A percentile compares a stretch with the other conserved stretches of the same genome.
phyloP scores from a whole-genome alignment of 352 stramenopile genomes.

The Phytophthora tentaculata region DNA sequence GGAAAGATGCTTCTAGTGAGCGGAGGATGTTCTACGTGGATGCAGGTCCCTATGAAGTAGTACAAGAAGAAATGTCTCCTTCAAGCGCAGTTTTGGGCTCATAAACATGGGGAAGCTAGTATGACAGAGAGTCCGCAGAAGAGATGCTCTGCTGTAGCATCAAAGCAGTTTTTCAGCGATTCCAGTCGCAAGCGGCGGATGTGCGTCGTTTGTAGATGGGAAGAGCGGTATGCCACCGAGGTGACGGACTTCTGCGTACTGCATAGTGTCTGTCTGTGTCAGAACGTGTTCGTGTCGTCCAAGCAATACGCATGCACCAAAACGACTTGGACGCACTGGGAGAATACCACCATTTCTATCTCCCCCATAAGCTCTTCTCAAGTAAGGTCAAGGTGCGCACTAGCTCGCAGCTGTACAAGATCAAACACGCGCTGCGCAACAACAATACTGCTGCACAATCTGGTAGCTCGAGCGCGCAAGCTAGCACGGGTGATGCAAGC shows the following conservation, averaged over 20 bases:
- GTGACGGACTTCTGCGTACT: background rate
- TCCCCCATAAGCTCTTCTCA: too few relatives aligned
- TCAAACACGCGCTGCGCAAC: too few relatives aligned
- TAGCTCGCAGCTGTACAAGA: too few relatives aligned
- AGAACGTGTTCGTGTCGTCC: background rate
- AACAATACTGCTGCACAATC: too few relatives aligned
- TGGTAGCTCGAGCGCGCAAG: too few relatives aligned
- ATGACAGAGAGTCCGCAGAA: background rate
- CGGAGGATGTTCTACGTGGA: background rate
- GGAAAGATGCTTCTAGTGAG: background rate
- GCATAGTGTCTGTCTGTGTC: background rate
- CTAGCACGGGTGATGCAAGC: too few relatives aligned
- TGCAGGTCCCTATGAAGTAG: background rate
- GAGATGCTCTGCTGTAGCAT: background rate
- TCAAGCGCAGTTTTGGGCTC: background rate
- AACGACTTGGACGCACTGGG: too few relatives aligned
- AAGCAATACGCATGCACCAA: too few relatives aligned
- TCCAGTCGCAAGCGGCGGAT: background rate
- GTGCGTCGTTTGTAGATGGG: background rate
- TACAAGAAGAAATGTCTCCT: background rate
- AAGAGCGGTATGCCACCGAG: background rate
- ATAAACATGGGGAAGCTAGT: too few relatives aligned
- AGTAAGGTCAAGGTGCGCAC: too few relatives aligned
- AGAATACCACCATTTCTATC: too few relatives aligned
- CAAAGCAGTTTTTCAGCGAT: background rate